Conservation (phyloP, 2,329 filamentous ascomycete genomes). For the Xylariaceae sp. region DNA sequence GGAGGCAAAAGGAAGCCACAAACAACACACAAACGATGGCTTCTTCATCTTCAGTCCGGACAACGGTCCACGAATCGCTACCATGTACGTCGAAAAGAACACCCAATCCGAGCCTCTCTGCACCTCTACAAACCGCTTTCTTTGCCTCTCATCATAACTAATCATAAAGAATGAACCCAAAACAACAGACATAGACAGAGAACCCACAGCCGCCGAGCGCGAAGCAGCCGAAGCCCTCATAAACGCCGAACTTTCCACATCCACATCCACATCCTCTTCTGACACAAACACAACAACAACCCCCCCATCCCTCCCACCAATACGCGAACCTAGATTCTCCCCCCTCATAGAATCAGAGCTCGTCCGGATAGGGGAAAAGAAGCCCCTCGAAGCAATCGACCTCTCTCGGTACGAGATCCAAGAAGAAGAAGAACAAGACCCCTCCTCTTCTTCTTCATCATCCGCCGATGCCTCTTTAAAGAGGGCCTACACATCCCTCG, state of each 20-base stretch:
- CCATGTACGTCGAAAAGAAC: constrained; percentile 54
- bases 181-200: constrained; percentile 69
- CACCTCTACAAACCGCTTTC: background rate
- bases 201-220: constrained; percentile 59
- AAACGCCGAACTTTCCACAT: constrained; percentile 53
- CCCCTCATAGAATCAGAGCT: constrained; percentile 64
- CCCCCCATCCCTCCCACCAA: constrained; percentile 48
- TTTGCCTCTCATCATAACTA: constrained; percentile 2
- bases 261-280: constrained; percentile 21
- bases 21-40: constrained; percentile 17
- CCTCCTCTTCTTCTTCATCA: no score
- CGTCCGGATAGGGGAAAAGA: constrained; percentile 52
- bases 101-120: background rate
- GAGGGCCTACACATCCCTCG: constrained; percentile 42
- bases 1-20: background rate
- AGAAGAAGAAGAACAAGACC: background rate
- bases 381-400: constrained; percentile 63
- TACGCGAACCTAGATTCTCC: constrained; percentile 53
- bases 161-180: constrained; percentile 11
- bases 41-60: constrained; percentile 57
- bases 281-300: constrained; percentile 43
- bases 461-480: constrained; percentile 45
- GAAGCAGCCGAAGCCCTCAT: constrained; percentile 66
- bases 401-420: constrained; percentile 74
- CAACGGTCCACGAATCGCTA: constrained; percentile 70